Base-by-base conservation (phyloP, 495 filamentous ascomycete genomes). In the Aspergillus heteromorphus region DNA sequence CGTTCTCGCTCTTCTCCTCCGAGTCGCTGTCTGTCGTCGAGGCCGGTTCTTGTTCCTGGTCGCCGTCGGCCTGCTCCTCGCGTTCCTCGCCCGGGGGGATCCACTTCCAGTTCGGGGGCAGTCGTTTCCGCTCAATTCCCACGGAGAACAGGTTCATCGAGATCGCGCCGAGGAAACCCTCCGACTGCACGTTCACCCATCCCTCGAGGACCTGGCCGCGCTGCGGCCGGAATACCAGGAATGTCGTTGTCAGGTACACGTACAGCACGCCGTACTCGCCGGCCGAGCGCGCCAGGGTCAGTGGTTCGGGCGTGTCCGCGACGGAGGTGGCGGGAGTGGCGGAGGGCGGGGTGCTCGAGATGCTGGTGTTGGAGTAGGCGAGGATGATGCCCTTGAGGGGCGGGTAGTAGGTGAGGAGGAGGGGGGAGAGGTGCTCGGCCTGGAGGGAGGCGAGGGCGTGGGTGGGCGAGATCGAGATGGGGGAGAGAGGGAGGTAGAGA, bases 81-180 rank as follows among this genome's bases (percentile, higher is more conserved):
- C 56, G 65, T 51, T 70, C 67, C 45, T 74, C 68, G 29, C 76
- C 66, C 25, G 72, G 68, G 25, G 67, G 67, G 55, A 77, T 64
- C 82, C 85, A 91, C 56, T 73, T 78, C 88, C 88, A 92, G 31
- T 73, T 73, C 45, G 71, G 65, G 7, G 88, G 88, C 17, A 92
- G 72, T 53, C 82, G 75, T 59, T 80, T 80, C 56, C 79, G 72
- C 55, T 86, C 82, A 47, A 92, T 84, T 38, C 79, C 83, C 1
- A 87, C 86, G 56, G 83, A 86, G 76, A 91, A 90, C 16, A 88
- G 70, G 66, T 92, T 92, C 60, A 83, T 82, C 13, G 83, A 85
- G 2, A 89, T 74, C 3, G 89, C 70, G 19, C 86, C 86, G 1
- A 92, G 62, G 62, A 89, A 85, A 8, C 83, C 82, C 53, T 87